These are phyloP conservation scores for Rickenella mellea DNA, from an alignment of 768 basidiomycete genomes.

Conservation along the genomic window DNA sequence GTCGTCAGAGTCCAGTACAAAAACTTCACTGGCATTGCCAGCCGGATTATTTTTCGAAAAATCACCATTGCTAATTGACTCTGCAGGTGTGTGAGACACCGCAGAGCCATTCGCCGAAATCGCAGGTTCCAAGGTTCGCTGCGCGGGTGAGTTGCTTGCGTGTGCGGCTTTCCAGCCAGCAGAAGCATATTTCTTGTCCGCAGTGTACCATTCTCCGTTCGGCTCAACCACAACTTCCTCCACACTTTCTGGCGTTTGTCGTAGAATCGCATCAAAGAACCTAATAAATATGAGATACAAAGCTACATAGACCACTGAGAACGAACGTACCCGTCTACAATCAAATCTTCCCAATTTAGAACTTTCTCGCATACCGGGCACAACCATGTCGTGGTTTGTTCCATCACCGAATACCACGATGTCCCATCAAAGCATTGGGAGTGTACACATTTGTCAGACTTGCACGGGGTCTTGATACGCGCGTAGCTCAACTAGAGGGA, in stretches of 20 bases:
- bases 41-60: constrained; percentile 33
- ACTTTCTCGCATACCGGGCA: constrained; percentile 89
- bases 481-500: constrained; percentile 65
- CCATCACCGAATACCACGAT: constrained; percentile 93
- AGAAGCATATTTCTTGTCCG: constrained; percentile 79
- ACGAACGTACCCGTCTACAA: constrained; percentile 78
- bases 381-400: constrained; percentile 90
- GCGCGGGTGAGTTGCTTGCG: constrained; percentile 6
- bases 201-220: constrained; percentile 93
- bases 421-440: constrained; percentile 92
- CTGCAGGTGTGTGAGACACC: neutral
- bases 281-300: constrained; percentile 28
- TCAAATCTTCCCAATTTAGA: constrained; percentile 70
- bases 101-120: neutral
- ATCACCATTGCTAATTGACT: constrained; percentile 13
- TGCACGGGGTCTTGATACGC: constrained; percentile 76
- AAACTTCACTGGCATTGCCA: constrained; percentile 43
- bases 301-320: neutral
- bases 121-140: no score
- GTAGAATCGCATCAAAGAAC: constrained; percentile 81
- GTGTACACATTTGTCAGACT: constrained; percentile 83
- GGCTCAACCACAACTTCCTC: constrained; percentile 94
- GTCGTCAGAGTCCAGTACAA: constrained; percentile 64
- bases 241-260: constrained; percentile 62
- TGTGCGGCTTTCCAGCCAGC: constrained; percentile 56